A percentile compares a stretch with the other conserved stretches of the same genome.
Conservation (phyloP, 139 green algal species). For the Zygnema circumcarinatum region DNA sequence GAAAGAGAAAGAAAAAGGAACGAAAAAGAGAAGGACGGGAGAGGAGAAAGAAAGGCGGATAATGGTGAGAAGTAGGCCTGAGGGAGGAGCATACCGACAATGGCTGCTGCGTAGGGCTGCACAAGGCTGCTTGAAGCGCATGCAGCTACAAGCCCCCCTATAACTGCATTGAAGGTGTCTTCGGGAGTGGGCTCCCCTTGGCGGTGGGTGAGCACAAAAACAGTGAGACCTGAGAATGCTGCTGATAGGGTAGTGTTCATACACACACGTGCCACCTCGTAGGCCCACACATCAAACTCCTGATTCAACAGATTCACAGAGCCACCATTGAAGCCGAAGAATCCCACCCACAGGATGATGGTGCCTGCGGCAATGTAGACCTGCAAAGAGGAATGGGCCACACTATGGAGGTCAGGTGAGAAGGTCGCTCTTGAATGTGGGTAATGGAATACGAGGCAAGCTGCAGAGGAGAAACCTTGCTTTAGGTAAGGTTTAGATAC, state of each 20-base stretch:
- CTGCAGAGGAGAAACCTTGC: no score
- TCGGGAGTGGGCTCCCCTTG: conserved; percentile 32
- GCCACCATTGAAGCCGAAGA: conserved; percentile 81
- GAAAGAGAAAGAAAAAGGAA: background rate
- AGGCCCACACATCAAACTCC: background rate
- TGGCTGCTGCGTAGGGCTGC: conserved; percentile 80
- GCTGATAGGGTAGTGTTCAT: conserved; percentile 74
- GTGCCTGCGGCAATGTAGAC: conserved; percentile 67
- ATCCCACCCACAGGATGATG: conserved; percentile 82
- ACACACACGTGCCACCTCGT: conserved; percentile 29
- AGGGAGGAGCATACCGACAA: conserved; percentile 79
- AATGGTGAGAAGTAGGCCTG: background rate
- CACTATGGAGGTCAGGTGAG: no score
- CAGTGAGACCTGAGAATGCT: conserved; percentile 60
- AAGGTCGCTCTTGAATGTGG: no score
- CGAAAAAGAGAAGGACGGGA: background rate
- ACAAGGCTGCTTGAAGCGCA: conserved; percentile 71
- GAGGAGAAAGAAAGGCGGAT: background rate
- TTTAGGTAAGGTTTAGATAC: no score
- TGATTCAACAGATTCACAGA: conserved; percentile 49
- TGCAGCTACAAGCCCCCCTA: conserved; percentile 79
- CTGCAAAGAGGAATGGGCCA: background rate
- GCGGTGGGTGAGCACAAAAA: conserved; percentile 57
- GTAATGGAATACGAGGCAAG: no score
- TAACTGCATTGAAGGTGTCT: conserved; percentile 66